These are phyloP conservation scores for Paspalum notatum DNA, from an alignment of 176 grass and related monocot species.

Conservation along the genomic window DNA sequence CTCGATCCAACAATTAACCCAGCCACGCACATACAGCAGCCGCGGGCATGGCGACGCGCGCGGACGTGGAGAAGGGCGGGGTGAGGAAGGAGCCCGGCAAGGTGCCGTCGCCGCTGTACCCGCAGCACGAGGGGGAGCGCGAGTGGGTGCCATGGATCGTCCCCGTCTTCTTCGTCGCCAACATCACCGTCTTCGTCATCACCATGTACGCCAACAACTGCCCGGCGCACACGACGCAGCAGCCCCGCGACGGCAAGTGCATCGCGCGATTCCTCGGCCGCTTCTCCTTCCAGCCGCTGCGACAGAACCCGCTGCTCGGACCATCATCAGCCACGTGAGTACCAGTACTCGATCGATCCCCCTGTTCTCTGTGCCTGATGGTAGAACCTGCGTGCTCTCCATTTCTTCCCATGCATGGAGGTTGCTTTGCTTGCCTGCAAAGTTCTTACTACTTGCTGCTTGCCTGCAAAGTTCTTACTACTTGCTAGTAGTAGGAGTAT, in stretches of 20 bases:
- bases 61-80: slow-evolving; percentile 73
- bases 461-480: too few species aligned
- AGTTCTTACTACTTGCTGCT: too few species aligned
- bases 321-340: slow-evolving; percentile 78
- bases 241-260: slow-evolving; percentile 48
- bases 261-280: slow-evolving; percentile 65
- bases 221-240: slow-evolving; percentile 32
- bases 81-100: slow-evolving; percentile 29
- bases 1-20: not conserved
- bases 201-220: slow-evolving; percentile 97
- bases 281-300: slow-evolving; percentile 87
- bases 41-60: slow-evolving; percentile 42
- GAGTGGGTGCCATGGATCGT: slow-evolving; percentile 91
- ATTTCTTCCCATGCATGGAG: too few species aligned
- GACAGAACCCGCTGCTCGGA: slow-evolving; percentile 83
- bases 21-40: too few species aligned
- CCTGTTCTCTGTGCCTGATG: too few species aligned
- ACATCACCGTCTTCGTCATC: slow-evolving; percentile 71
- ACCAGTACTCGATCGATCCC: too few species aligned
- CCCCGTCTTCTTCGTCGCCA: slow-evolving; percentile 71
- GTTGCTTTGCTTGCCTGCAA: slow-evolving; percentile 16
- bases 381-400: too few species aligned
- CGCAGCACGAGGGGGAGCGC: slow-evolving; percentile 72
- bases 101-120: slow-evolving; percentile 69
- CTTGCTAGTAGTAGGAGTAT: too few species aligned